These are phyloP conservation scores for Plasmodium knowlesi DNA, from an alignment of 169 alveolate genomes.

Conservation along the genomic window DNA sequence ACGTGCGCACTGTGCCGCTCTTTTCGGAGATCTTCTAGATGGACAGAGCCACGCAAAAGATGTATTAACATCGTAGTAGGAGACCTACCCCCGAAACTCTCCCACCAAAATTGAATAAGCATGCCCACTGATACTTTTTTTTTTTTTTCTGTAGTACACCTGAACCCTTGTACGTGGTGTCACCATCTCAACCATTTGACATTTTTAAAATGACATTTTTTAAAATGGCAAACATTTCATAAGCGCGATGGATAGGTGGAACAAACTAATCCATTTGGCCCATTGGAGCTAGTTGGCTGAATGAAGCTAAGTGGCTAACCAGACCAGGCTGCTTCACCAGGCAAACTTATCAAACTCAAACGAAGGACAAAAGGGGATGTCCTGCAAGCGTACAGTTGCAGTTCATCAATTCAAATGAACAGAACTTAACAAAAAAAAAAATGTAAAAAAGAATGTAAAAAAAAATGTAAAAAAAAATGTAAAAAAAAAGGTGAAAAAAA, in stretches of 20 bases:
- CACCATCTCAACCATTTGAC: not conserved
- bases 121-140: not conserved
- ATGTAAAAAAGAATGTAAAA: no score
- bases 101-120: not conserved
- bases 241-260: not conserved
- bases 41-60: not conserved
- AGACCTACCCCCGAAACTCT: not conserved
- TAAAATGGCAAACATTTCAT: not conserved
- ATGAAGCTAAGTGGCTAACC: not conserved
- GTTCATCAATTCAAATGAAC: not conserved
- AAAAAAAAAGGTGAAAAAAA: not conserved
- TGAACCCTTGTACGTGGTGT: not conserved
- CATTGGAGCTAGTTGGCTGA: not conserved
- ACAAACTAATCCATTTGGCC: not conserved
- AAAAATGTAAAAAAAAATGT: no score
- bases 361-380: not conserved
- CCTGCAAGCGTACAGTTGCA: not conserved
- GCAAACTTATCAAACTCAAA: not conserved
- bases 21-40: conserved; percentile 45
- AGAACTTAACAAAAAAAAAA: no score
- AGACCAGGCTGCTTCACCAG: not conserved
- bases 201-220: not conserved
- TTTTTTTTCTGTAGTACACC: not conserved
- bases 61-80: not conserved
- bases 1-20: conserved; percentile 36